Conservation (phyloP, 208 protist genomes). For the Crithidia expoeki region DNA sequence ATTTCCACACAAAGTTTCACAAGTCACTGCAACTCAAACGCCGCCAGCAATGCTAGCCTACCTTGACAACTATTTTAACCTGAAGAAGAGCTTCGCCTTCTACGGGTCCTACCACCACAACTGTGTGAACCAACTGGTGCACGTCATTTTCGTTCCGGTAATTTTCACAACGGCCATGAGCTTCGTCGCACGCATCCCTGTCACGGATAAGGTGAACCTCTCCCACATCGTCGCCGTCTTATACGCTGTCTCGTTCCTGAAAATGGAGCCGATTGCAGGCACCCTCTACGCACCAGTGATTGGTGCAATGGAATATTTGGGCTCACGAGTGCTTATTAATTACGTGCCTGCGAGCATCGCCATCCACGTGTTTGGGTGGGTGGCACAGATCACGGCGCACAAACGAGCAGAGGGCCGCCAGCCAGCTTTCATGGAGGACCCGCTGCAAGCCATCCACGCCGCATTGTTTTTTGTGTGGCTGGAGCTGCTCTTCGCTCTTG, state of each 20-base stretch:
- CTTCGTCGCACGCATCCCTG: slow-evolving; percentile 41
- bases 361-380: slow-evolving; percentile 55
- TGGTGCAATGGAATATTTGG: slow-evolving; percentile 46
- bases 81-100: slow-evolving; percentile 73
- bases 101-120: slow-evolving; percentile 76
- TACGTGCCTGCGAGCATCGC: slow-evolving; percentile 36
- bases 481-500: slow-evolving; percentile 76
- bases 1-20: no score
- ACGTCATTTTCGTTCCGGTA: slow-evolving; percentile 74
- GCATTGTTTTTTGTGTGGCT: slow-evolving; percentile 78
- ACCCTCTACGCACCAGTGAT: slow-evolving; percentile 57
- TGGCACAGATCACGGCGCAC: slow-evolving; percentile 72
- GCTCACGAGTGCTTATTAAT: slow-evolving; percentile 23
- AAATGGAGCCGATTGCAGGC: slow-evolving; percentile 65
- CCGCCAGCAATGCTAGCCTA: slow-evolving; percentile 41
- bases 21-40: no score
- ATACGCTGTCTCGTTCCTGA: slow-evolving; percentile 63
- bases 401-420: slow-evolving; percentile 46
- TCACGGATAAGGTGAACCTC: slow-evolving; percentile 45
- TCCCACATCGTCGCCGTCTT: slow-evolving; percentile 48
- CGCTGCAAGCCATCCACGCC: slow-evolving; percentile 69
- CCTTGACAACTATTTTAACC: slow-evolving; percentile 58
- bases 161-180: slow-evolving; percentile 74
- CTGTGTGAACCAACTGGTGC: slow-evolving; percentile 69
- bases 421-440: slow-evolving; percentile 80